Conservation (phyloP, 1,284 basidiomycete genomes). For the Cryptococcus wingfieldii region DNA sequence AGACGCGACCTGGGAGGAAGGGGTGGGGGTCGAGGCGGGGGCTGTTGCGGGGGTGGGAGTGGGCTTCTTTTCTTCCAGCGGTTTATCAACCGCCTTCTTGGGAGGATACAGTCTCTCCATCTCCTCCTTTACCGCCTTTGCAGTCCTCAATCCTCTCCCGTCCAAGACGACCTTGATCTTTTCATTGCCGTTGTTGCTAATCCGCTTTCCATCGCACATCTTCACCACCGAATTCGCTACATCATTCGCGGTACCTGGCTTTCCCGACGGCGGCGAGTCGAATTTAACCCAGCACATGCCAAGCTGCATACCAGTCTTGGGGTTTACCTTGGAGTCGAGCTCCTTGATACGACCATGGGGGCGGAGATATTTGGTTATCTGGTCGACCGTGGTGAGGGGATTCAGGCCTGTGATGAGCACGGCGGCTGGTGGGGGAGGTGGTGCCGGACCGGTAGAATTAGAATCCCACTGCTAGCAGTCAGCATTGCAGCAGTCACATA, state of each 20-base stretch:
- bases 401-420: slow-evolving; percentile 72
- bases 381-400: slow-evolving; percentile 63
- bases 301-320: slow-evolving; percentile 71
- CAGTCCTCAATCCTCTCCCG: slow-evolving; percentile 46
- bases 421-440: slow-evolving; percentile 58
- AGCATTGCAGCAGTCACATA: not conserved
- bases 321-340: slow-evolving; percentile 77
- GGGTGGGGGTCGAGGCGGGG: not conserved
- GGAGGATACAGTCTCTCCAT: slow-evolving; percentile 58
- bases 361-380: slow-evolving; percentile 66
- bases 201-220: slow-evolving; percentile 47
- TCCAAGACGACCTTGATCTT: slow-evolving; percentile 50
- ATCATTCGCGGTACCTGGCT: slow-evolving; percentile 37
- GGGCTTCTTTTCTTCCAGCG: not conserved
- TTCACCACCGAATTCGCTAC: slow-evolving; percentile 43
- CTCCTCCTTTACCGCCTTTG: slow-evolving; percentile 50
- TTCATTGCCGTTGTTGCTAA: slow-evolving; percentile 37
- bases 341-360: slow-evolving; percentile 64
- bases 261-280: slow-evolving; percentile 34
- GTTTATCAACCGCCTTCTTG: slow-evolving; percentile 16
- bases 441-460: slow-evolving; percentile 69
- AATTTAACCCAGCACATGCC: slow-evolving; percentile 79
- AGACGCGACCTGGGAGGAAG: not conserved
- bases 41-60: not conserved
- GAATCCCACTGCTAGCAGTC: slow-evolving; percentile 61